Conservation (phyloP, 2,329 filamentous ascomycete genomes). For the Paraphoma sp. region DNA sequence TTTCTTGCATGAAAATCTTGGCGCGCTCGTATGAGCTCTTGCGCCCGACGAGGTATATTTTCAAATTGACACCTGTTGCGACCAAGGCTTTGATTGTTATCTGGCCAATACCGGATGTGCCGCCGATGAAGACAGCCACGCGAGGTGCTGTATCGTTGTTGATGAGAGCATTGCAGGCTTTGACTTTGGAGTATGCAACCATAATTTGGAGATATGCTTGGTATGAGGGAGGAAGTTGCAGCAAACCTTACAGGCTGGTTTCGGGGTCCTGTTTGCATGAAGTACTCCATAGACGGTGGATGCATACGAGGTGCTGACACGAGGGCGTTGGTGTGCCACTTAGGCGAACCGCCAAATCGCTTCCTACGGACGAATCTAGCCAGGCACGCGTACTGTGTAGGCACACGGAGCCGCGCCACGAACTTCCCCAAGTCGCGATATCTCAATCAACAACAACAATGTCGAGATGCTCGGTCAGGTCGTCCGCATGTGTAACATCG, state of each 20-base stretch:
- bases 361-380: too few species aligned
- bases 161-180: conserved; percentile 26
- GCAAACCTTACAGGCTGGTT: background rate
- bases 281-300: background rate
- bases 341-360: too few species aligned
- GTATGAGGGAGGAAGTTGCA: background rate
- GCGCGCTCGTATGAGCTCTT: conserved; percentile 41
- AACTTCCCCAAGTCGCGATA: too few species aligned
- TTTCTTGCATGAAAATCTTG: conserved; percentile 45
- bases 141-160: conserved; percentile 46
- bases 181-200: background rate
- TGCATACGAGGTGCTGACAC: background rate
- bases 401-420: too few species aligned
- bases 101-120: conserved; percentile 57
- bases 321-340: background rate
- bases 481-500: too few species aligned
- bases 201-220: background rate
- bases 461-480: too few species aligned
- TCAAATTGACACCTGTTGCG: conserved; percentile 41
- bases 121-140: conserved; percentile 55
- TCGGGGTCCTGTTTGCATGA: background rate
- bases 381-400: too few species aligned
- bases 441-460: too few species aligned
- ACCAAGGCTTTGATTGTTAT: conserved; percentile 49
- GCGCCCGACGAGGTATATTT: conserved; percentile 55